These are phyloP conservation scores for Leucocoprinus sp. DNA, from an alignment of 768 basidiomycete species.

Conservation along the genomic window DNA sequence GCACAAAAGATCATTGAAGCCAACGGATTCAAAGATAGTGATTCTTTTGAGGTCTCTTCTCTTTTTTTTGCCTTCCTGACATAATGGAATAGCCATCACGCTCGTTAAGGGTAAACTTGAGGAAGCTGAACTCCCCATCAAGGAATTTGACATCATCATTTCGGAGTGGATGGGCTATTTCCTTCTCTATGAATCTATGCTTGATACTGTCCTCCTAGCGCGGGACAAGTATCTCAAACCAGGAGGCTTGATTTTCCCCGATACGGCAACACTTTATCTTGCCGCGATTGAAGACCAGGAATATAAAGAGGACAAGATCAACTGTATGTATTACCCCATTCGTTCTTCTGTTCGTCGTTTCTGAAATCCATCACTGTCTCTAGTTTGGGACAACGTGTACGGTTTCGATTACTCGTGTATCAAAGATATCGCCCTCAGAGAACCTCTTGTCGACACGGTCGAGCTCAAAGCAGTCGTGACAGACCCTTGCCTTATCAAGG, in stretches of 20 bases:
- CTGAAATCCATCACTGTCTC: background rate
- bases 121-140: conserved; percentile 79
- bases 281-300: conserved; percentile 99
- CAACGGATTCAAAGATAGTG: conserved; percentile 94
- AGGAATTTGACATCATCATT: conserved; percentile 96
- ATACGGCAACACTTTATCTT: conserved; percentile 84
- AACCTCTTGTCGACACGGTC: conserved; percentile 98
- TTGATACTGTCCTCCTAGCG: conserved; percentile 94
- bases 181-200: conserved; percentile 98
- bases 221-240: conserved; percentile 94
- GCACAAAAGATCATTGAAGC: conserved; percentile 94
- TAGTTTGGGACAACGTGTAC: conserved; percentile 99
- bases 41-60: conserved; percentile 19
- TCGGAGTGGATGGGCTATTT: conserved; percentile 99
- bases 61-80: conserved; percentile 9
- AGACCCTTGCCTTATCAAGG: conserved; percentile 86
- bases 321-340: conserved; percentile 55
- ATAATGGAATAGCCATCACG: conserved; percentile 62
- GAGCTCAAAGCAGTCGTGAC: conserved; percentile 94
- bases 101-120: conserved; percentile 98
- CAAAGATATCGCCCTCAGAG: conserved; percentile 94
- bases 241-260: conserved; percentile 91
- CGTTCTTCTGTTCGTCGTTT: no score
- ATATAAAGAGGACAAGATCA: conserved; percentile 99
- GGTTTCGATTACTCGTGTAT: conserved; percentile 99